Conservation (phyloP, 495 filamentous ascomycete genomes). For the Podospora pseudopauciseta region DNA sequence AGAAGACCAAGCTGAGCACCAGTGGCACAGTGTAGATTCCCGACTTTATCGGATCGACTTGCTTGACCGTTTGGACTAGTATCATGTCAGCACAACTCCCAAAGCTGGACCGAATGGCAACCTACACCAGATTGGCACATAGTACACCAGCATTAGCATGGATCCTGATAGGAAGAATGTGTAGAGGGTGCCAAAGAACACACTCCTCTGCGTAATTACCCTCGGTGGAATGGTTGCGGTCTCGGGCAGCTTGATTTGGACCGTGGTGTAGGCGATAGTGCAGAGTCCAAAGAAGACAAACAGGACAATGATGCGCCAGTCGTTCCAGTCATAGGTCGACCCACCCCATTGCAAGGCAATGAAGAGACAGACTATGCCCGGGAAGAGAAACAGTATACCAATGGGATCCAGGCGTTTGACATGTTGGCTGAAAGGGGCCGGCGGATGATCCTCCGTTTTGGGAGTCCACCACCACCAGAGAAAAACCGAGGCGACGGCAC, state of each 20-base stretch:
- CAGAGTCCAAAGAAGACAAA: slow-evolving; percentile 64
- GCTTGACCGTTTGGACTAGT: slow-evolving; percentile 69
- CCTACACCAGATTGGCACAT: slow-evolving; percentile 73
- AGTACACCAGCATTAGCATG: slow-evolving; percentile 69
- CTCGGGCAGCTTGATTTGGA: slow-evolving; percentile 66
- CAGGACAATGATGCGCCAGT: slow-evolving; percentile 64
- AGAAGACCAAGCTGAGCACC: slow-evolving; percentile 49
- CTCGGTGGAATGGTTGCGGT: slow-evolving; percentile 73
- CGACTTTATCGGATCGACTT: slow-evolving; percentile 52
- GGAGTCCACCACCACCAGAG: slow-evolving; percentile 48
- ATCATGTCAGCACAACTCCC: slow-evolving; percentile 37
- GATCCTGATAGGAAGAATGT: slow-evolving; percentile 56
- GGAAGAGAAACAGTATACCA: slow-evolving; percentile 69
- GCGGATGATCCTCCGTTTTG: slow-evolving; percentile 32
- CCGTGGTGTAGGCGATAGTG: slow-evolving; percentile 54
- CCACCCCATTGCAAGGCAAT: slow-evolving; percentile 87
- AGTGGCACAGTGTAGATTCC: slow-evolving; percentile 61
- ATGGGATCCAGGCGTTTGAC: slow-evolving; percentile 61
- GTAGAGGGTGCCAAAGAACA: slow-evolving; percentile 60
- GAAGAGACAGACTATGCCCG: slow-evolving; percentile 65
- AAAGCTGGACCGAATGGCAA: slow-evolving; percentile 23
- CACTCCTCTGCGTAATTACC: slow-evolving; percentile 68
- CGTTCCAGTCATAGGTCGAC: slow-evolving; percentile 63
- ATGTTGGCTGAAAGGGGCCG: slow-evolving; percentile 40
- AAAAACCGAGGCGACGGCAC: slow-evolving; percentile 47